A percentile compares a stretch with the other conserved stretches of the same genome.
These are phyloP conservation scores for Ramichloridium luteum DNA, from an alignment of 2,329 filamentous ascomycete genomes.

Conservation along the genomic window DNA sequence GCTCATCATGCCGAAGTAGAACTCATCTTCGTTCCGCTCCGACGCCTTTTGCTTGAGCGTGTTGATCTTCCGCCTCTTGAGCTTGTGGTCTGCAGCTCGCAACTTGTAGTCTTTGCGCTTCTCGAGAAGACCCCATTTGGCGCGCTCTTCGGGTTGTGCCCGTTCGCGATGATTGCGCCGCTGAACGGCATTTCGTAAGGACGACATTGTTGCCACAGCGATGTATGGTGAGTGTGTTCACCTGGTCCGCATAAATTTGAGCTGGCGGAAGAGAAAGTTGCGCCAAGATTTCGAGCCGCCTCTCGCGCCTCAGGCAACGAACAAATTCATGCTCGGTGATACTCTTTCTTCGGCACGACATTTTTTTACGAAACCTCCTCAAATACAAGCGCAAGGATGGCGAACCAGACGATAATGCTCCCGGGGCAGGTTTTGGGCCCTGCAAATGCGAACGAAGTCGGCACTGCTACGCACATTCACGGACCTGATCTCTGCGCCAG, in stretches of 20 bases:
- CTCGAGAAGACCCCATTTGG: constrained; percentile 82
- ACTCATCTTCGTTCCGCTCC: constrained; percentile 54
- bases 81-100: constrained; percentile 51
- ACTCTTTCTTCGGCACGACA: too few species aligned
- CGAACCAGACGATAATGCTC: constrained; percentile 57
- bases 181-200: constrained; percentile 52
- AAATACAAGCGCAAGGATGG: too few species aligned
- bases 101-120: constrained; percentile 79
- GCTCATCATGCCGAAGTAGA: constrained; percentile 53
- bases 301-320: too few species aligned
- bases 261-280: too few species aligned
- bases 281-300: too few species aligned
- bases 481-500: constrained; percentile 66
- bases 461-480: constrained; percentile 74
- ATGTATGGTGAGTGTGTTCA: too few species aligned
- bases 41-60: constrained; percentile 47
- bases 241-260: too few species aligned
- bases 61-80: constrained; percentile 48
- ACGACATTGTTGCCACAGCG: too few species aligned
- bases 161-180: constrained; percentile 83
- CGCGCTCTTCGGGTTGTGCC: constrained; percentile 70
- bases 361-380: too few species aligned
- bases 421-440: constrained; percentile 73
- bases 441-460: constrained; percentile 53
- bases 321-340: too few species aligned